Evolutionary conservation across 2,329 filamentous ascomycete genomes (phyloP).

Genomic region (Didymella keratinophila): DNA sequence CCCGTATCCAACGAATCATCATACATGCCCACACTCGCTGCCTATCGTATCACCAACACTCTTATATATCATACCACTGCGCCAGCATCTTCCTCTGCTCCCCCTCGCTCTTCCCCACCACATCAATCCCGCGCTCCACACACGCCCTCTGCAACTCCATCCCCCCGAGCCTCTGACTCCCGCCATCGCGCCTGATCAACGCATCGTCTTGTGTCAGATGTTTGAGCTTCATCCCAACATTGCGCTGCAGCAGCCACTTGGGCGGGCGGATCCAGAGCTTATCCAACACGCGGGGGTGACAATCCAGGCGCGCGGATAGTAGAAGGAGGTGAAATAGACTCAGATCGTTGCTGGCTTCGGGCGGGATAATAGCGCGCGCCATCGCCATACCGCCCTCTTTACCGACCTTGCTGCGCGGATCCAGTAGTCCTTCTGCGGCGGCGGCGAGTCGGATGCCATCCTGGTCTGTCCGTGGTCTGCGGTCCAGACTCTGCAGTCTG

Average conservation of each 20-base stretch:
- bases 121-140: slow-evolving; percentile 59
- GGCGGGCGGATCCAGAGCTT: slow-evolving; percentile 50
- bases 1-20: not conserved
- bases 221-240: slow-evolving; percentile 63
- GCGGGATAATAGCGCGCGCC: slow-evolving; percentile 15
- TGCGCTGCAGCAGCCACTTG: slow-evolving; percentile 62
- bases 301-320: slow-evolving; percentile 32
- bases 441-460: slow-evolving; percentile 8
- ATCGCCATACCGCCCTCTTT: slow-evolving; percentile 14
- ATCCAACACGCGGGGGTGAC: slow-evolving; percentile 47
- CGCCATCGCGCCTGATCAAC: slow-evolving; percentile 71
- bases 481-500: slow-evolving; percentile 23
- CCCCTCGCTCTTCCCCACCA: slow-evolving; percentile 39
- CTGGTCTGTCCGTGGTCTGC: slow-evolving; percentile 2
- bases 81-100: slow-evolving; percentile 38
- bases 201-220: slow-evolving; percentile 76
- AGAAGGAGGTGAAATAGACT: slow-evolving; percentile 31
- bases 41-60: no score
- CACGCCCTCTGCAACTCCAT: slow-evolving; percentile 76
- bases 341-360: slow-evolving; percentile 6
- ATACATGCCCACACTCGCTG: not conserved
- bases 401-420: slow-evolving; percentile 3
- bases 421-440: slow-evolving; percentile 9
- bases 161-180: slow-evolving; percentile 63
- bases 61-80: slow-evolving; percentile 27